Conservation (phyloP, 805 yeast species). For the Candida rishiriensis region DNA sequence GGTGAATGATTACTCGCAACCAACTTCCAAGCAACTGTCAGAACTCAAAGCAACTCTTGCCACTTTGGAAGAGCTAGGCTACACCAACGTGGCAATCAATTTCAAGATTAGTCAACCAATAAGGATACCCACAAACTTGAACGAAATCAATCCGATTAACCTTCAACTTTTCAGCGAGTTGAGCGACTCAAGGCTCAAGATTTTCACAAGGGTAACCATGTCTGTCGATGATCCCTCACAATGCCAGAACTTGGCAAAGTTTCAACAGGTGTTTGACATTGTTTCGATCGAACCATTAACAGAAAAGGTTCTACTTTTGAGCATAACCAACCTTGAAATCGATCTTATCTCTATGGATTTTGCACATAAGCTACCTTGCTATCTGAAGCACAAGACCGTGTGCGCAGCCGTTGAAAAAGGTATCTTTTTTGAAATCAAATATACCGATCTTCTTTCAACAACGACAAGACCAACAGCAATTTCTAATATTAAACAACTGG, state of each 20-base stretch:
- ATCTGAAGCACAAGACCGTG: constrained; percentile 75
- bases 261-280: constrained; percentile 56
- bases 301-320: constrained; percentile 73
- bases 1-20: constrained; percentile 41
- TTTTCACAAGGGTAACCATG: constrained; percentile 72
- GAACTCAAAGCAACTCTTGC: constrained; percentile 46
- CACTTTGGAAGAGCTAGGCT: constrained; percentile 58
- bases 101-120: constrained; percentile 41
- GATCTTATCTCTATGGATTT: constrained; percentile 77
- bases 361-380: constrained; percentile 62
- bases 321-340: constrained; percentile 71
- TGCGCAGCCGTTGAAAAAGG: constrained; percentile 85
- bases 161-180: constrained; percentile 31
- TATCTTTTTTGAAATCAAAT: constrained; percentile 73
- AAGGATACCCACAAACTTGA: constrained; percentile 45
- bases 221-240: constrained; percentile 74
- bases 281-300: constrained; percentile 76
- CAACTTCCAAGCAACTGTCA: constrained; percentile 38
- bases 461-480: constrained; percentile 54
- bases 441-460: constrained; percentile 41
- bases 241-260: constrained; percentile 54
- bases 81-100: constrained; percentile 74
- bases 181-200: constrained; percentile 31
- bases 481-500: constrained; percentile 65
- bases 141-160: constrained; percentile 40